Base-by-base conservation (phyloP, 148 eudicot species). In the Agrostemma githago region DNA sequence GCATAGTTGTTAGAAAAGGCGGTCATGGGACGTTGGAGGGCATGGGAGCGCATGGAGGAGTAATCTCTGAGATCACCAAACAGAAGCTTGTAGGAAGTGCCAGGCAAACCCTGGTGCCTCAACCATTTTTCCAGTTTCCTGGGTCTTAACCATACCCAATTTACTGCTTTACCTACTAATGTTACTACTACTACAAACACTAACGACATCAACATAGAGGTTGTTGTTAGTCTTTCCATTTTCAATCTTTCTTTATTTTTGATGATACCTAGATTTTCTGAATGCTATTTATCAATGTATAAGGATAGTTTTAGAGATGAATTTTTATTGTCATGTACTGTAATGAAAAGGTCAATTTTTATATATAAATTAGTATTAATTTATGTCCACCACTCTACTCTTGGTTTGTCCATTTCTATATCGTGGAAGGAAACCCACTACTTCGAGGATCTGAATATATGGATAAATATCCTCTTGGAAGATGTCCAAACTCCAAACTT, bases 131-230 rank as follows among this genome's bases (percentile, higher is more conserved):
- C 83, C 8, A 48, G 77, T 61, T 66, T 73, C 48, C 73, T 81
- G 1, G 80, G 83, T 17, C 67, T 54, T 42, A 81, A 6, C 83
- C 80, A 81, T 15, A 81, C 59, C 83, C 80, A 77, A 12, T 81
- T 81, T 15, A 77, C 44, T 61, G 17, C 70, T 61, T 73, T 79
- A 12, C n/a, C 51, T 48, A 79, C 3, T 20, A 46, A 15, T 46
- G 74, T 41, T n/a, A 74, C 74, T 2, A 62, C 17, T 15, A 74
- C 8, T 54, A 74, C 11, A 61, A 60, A 79, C 0, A 38, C 37
- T 68, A 74, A 5, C 61, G 77, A 61, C 0, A 73, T 41, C 9
- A 74, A 19, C 6, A 68, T 41, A 11, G 70, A 68, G 34, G 34
- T 73, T 37, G 12, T 72, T 74, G 74, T 61, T 60, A 19, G 19